Evolutionary conservation across 2,329 filamentous ascomycete genomes (phyloP), one percentile per base, ranked within the genome.

Genomic region (Pyrenophora tritici-repentis): DNA sequence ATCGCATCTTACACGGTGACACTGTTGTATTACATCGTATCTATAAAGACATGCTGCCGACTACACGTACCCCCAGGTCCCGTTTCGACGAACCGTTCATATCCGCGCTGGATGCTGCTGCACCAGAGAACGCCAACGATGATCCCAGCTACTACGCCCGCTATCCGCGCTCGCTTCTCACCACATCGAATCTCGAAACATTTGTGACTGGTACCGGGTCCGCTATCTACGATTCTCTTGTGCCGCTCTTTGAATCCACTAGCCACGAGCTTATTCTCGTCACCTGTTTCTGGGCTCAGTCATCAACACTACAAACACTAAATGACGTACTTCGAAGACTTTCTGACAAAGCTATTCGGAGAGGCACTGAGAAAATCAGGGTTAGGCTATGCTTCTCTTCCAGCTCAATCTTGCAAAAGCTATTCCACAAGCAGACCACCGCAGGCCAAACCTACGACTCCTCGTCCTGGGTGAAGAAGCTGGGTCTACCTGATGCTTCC

Each of bases 211-310:
- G 78, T 9, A 79, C 76, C 1, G 79, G 78, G 36, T 72, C 71
- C 16, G 61, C 67, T 6, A 73, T 81, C 43, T 79, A 74, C 63
- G 40, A 61, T 2, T 64, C 70, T 3, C 76, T 91, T 6, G 73
- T 87, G 0, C 84, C 87, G 1, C 83, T 85, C 7, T 80, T 92
- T 3, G 73, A 83, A 4, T 67, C 74, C 0, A 86, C 89, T 2
- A 76, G 81, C 31, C 74, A 79, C 40, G 89, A 91, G 62, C 76
- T 92, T 22, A 83, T 91, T 51, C 79, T 94, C 35, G 87, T 91
- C 6, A 93, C 90, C 7, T 93, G 90, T 72, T 94, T 92, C 73
- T 92, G 89, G 89, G 86, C 89, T 0, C 76, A 77, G 0, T 92
- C 89, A 0, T 72, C 79, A 1, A 86, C 85, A 0, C 77, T 86